Evolutionary conservation across 192 early-diverging fungal species (phyloP).

Genomic region (Gonapodya sp.): DNA sequence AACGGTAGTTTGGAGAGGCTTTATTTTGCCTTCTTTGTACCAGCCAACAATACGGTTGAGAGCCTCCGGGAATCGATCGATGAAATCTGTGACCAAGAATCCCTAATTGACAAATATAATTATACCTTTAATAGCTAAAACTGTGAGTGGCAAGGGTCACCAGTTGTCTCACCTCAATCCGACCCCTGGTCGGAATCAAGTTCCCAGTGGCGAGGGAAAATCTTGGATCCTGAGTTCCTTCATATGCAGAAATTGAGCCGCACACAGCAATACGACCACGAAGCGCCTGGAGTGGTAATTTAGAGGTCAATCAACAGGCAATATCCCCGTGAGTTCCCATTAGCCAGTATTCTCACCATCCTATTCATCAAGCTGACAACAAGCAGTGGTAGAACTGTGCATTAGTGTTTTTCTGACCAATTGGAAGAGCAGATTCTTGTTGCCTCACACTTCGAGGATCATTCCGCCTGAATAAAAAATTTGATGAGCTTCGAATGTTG

Average conservation of each 20-base stretch:
- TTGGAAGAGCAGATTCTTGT: too few species aligned
- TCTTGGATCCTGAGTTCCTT: slow-evolving; percentile 16
- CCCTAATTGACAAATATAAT: too few species aligned
- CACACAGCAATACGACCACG: slow-evolving; percentile 38
- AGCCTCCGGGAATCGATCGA: background rate
- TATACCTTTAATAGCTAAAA: too few species aligned
- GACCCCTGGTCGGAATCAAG: slow-evolving; percentile 10
- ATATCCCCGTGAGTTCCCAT: too few species aligned
- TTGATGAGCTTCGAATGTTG: too few species aligned
- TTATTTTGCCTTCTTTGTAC: slow-evolving; percentile 8
- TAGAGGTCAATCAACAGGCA: background rate
- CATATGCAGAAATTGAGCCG: slow-evolving; percentile 39
- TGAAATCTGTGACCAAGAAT: slow-evolving; percentile 1
- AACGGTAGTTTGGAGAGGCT: slow-evolving; percentile 1
- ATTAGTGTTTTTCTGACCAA: too few species aligned
- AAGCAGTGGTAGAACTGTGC: too few species aligned
- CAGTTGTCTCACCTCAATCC: background rate
- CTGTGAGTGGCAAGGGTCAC: too few species aligned
- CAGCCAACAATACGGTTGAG: background rate
- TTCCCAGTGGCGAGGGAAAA: slow-evolving; percentile 31
- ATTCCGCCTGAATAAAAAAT: too few species aligned
- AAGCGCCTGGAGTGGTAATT: background rate
- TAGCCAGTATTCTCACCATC: background rate
- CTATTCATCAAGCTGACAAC: background rate
- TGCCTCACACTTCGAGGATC: slow-evolving; percentile 32